A percentile compares a stretch with the other conserved stretches of the same genome.
Evolutionary conservation across 257 asterid genomes (phyloP).

Genomic region (Scutellaria minor): DNA sequence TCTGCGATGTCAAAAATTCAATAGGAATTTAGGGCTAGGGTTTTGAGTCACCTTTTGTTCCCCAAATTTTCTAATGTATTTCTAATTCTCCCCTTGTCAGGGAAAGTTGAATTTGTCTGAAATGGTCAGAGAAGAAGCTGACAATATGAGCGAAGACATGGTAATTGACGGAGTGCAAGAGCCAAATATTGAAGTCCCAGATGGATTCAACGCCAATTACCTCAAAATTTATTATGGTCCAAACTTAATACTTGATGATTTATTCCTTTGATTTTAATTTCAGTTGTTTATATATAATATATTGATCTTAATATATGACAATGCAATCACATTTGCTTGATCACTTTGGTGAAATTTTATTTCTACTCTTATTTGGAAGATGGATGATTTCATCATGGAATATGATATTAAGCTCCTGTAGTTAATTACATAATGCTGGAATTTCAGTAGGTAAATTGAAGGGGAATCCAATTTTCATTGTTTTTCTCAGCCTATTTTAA

Average conservation of each 20-base stretch:
- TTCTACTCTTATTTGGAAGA: constrained; percentile 10
- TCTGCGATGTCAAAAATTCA: too few relatives aligned
- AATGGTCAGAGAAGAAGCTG: constrained; percentile 56
- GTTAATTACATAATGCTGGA: not conserved
- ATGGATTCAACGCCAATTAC: constrained; percentile 67
- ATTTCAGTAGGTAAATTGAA: constrained; percentile 23
- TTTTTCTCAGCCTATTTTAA: not conserved
- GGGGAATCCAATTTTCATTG: not conserved
- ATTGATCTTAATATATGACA: not conserved
- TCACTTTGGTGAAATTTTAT: not conserved
- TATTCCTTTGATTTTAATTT: not conserved
- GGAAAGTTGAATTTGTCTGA: constrained; percentile 9
- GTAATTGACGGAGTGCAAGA: constrained; percentile 51
- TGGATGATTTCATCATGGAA: not conserved
- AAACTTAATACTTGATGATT: not conserved
- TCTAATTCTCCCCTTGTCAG: not conserved
- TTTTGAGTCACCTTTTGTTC: too few relatives aligned
- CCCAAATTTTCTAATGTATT: too few relatives aligned
- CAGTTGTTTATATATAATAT: not conserved
- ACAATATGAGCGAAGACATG: constrained; percentile 61
- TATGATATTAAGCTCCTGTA: not conserved
- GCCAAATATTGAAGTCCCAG: constrained; percentile 44
- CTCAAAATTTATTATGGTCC: constrained; percentile 73
- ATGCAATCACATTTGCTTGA: not conserved
- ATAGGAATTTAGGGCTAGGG: too few relatives aligned